Conservation (phyloP, 202 grass and related monocot genomes). For the Bolboschoenoplectus hybrid region DNA sequence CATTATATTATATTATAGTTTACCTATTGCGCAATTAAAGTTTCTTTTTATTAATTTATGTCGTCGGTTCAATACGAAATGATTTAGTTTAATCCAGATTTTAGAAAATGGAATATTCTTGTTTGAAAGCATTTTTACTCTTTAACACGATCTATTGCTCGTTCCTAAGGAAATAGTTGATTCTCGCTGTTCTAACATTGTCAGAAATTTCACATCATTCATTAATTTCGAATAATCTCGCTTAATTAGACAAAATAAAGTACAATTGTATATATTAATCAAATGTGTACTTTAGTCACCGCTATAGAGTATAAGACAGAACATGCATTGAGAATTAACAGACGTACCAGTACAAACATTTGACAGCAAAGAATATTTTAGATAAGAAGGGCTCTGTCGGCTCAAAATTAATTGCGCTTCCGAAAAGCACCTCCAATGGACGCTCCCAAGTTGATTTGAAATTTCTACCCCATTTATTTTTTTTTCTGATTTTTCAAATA, state of each 20-base stretch:
- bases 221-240: background rate
- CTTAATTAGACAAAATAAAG: background rate
- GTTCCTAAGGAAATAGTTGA: background rate
- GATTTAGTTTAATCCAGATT: background rate
- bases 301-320: background rate
- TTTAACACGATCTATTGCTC: background rate
- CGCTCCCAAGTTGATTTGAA: background rate
- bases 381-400: background rate
- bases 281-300: background rate
- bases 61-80: background rate
- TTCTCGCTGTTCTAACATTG: background rate
- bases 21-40: constrained; percentile 14
- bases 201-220: background rate
- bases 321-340: no score
- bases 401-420: background rate
- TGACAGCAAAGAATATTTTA: background rate
- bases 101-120: background rate
- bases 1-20: background rate
- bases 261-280: constrained; percentile 1
- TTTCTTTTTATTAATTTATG: constrained; percentile 9
- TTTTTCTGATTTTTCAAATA: background rate
- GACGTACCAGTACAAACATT: background rate
- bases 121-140: background rate
- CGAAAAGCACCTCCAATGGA: background rate
- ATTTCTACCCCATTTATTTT: background rate